Conservation (phyloP, 805 yeast species). For the Metschnikowia lachancei region DNA sequence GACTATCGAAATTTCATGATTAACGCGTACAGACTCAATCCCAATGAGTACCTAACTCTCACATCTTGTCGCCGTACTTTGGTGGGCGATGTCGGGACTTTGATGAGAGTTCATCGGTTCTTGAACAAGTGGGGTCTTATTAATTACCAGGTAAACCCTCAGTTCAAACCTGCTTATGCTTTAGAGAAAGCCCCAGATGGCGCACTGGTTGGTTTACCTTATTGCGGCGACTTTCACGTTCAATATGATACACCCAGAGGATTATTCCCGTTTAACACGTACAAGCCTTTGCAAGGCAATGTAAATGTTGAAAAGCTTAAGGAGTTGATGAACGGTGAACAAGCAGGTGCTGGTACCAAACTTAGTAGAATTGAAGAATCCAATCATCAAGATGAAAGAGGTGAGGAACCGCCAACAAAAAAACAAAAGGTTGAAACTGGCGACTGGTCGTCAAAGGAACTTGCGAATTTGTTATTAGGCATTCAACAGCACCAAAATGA, state of each 20-base stretch:
- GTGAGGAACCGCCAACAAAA: slow-evolving; percentile 23
- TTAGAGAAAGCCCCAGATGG: slow-evolving; percentile 50
- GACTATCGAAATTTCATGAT: slow-evolving; percentile 87
- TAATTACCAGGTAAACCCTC: slow-evolving; percentile 87
- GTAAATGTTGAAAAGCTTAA: slow-evolving; percentile 39
- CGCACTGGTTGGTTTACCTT: slow-evolving; percentile 54
- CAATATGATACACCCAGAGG: slow-evolving; percentile 90
- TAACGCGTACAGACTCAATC: slow-evolving; percentile 82
- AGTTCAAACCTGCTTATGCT: slow-evolving; percentile 59
- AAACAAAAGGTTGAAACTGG: slow-evolving; percentile 25
- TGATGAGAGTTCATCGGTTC: slow-evolving; percentile 80
- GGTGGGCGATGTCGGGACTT: slow-evolving; percentile 88
- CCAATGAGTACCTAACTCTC: slow-evolving; percentile 82
- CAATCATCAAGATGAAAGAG: not conserved
- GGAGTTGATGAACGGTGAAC: slow-evolving; percentile 22
- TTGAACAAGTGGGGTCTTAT: slow-evolving; percentile 90
- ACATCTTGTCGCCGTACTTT: slow-evolving; percentile 89
- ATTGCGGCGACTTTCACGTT: slow-evolving; percentile 72
- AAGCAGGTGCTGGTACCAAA: slow-evolving; percentile 9
- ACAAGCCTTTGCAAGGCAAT: slow-evolving; percentile 59
- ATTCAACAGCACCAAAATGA: slow-evolving; percentile 62
- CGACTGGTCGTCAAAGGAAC: slow-evolving; percentile 66
- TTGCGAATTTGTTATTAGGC: slow-evolving; percentile 60
- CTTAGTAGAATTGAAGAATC: not conserved
- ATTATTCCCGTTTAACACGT: slow-evolving; percentile 84